A percentile compares a stretch with the other conserved stretches of the same genome.
Conservation (phyloP, 805 yeast species). For the Candida tibetensis region DNA sequence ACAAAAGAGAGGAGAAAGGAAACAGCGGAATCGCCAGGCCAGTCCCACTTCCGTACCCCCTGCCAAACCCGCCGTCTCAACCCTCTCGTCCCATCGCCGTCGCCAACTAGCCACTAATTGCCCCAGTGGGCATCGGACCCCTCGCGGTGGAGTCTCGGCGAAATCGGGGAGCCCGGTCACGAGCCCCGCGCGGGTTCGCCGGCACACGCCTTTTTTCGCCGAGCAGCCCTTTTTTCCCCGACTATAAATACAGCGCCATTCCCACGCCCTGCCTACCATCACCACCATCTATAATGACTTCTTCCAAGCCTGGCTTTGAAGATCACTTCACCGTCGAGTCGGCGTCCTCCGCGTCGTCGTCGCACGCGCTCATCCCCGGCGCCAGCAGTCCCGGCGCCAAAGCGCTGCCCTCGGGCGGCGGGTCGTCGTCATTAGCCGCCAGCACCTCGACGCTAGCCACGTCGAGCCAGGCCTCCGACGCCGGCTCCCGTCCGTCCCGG, state of each 20-base stretch:
- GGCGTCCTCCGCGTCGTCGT: constrained; percentile 4
- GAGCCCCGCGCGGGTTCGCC: neutral
- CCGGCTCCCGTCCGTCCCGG: constrained; percentile 42
- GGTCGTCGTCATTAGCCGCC: neutral
- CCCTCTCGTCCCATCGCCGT: too few relatives aligned
- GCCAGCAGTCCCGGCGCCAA: neutral
- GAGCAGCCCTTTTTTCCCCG: too few relatives aligned
- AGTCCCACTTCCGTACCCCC: too few relatives aligned
- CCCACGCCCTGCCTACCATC: too few relatives aligned
- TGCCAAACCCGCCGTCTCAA: too few relatives aligned
- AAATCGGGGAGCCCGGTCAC: too few relatives aligned
- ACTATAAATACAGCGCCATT: neutral
- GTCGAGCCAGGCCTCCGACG: neutral
- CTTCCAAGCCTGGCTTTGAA: neutral
- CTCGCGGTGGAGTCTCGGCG: too few relatives aligned
- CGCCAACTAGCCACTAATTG: too few relatives aligned
- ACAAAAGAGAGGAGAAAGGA: too few relatives aligned
- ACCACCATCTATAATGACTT: neutral
- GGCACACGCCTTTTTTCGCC: neutral
- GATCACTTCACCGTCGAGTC: neutral
- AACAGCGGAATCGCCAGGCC: too few relatives aligned
- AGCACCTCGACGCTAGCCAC: neutral
- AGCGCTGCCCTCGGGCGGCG: neutral
- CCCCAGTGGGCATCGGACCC: too few relatives aligned
- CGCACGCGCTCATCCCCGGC: constrained; percentile 1